Conservation (phyloP, 2,329 filamentous ascomycete species). For the Colletotrichum tropicale region DNA sequence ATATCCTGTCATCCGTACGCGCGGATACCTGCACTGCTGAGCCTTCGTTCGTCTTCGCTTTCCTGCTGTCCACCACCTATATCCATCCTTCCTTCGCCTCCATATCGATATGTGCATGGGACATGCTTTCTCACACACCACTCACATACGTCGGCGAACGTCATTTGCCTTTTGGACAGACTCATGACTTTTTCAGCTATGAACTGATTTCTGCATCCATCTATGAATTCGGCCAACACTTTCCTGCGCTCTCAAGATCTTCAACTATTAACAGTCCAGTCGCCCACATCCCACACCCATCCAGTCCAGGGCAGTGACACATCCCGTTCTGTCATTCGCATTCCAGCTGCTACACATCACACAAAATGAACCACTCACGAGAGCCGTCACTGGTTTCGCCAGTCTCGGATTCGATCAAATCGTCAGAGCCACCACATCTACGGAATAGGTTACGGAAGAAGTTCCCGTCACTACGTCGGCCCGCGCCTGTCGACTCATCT, state of each 20-base stretch:
- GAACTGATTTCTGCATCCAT: not conserved
- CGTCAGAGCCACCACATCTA: constrained; percentile 18
- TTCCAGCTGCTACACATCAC: not conserved
- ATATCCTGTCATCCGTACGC: not conserved
- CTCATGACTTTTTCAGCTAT: not conserved
- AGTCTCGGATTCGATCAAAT: constrained; percentile 15
- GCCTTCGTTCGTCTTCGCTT: not conserved
- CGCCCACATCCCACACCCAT: not conserved
- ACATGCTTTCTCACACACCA: not conserved
- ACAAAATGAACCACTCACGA: constrained; percentile 24
- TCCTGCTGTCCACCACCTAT: not conserved
- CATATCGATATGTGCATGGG: not conserved
- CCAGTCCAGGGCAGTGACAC: not conserved
- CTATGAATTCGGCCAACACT: not conserved
- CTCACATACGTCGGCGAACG: not conserved
- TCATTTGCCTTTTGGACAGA: not conserved
- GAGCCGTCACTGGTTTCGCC: constrained; percentile 25
- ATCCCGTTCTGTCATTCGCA: not conserved
- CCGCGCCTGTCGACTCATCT: constrained; percentile 28
- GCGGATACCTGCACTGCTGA: not conserved
- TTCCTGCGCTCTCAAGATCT: not conserved
- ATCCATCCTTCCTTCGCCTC: not conserved
- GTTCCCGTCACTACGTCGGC: constrained; percentile 25
- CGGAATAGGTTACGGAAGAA: constrained; percentile 34
- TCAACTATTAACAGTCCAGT: not conserved